phyloP scores from a whole-genome alignment of 306 rosid genomes.

The Astragalus membranaceus region DNA sequence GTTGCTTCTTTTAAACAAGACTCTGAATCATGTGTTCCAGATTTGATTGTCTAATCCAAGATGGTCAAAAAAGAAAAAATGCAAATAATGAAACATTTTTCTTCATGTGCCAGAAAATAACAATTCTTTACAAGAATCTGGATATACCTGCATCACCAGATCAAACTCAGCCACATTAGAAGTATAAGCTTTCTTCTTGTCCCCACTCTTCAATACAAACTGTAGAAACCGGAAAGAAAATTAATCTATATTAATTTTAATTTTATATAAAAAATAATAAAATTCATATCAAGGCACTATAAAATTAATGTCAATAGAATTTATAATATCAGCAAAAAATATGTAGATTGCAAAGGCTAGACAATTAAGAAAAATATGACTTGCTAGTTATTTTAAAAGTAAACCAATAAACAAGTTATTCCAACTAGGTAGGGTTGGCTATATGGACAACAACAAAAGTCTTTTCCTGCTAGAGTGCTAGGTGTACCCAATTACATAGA shows the following conservation, averaged over 20 bases:
- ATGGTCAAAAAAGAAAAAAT: constrained; percentile 16
- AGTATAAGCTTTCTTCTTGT: constrained; percentile 46
- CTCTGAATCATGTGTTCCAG: constrained; percentile 71
- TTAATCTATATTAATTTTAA: background rate
- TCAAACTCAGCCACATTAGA: constrained; percentile 82
- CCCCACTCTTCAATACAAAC: constrained; percentile 57
- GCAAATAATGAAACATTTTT: background rate
- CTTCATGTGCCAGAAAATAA: constrained; percentile 13
- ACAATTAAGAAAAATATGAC: background rate
- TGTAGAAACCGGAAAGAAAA: constrained; percentile 34
- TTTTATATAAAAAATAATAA: background rate
- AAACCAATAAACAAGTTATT: background rate
- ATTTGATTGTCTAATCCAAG: constrained; percentile 64
- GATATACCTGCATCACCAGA: constrained; percentile 87
- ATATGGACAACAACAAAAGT: background rate
- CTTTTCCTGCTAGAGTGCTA: background rate
- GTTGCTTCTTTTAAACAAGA: constrained; percentile 70
- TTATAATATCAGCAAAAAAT: background rate
- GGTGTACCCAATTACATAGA: background rate
- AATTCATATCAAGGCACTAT: background rate
- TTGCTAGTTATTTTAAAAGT: background rate
- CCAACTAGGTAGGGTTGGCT: constrained; percentile 1
- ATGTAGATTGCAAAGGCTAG: background rate
- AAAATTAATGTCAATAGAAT: background rate
- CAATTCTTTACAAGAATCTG: constrained; percentile 15